Conservation (phyloP, 1,284 basidiomycete species). For the Cryptococcus sp. region DNA sequence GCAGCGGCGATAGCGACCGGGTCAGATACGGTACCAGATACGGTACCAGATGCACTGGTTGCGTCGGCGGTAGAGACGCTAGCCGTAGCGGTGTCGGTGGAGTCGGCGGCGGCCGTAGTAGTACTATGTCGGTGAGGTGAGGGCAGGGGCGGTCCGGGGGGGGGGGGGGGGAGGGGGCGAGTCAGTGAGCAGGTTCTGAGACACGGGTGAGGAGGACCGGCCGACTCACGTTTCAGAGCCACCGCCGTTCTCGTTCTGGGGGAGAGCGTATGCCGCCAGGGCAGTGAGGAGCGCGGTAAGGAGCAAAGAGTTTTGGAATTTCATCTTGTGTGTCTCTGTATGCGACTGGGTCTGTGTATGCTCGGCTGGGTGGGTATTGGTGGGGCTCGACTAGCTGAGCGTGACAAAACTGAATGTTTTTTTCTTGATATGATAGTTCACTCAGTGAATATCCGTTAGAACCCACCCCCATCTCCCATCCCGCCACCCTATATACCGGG, state of each 20-base stretch:
- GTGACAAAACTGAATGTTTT: too few species aligned
- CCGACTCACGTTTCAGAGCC: conserved; percentile 7
- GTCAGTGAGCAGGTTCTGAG: not conserved
- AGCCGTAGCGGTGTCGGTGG: conserved; percentile 4
- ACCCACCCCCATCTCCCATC: not conserved
- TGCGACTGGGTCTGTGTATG: not conserved
- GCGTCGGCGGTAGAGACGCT: conserved; percentile 4
- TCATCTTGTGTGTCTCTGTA: conserved; percentile 7
- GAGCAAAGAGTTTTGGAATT: conserved; percentile 16
- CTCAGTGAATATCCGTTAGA: not conserved
- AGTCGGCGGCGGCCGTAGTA: too few species aligned
- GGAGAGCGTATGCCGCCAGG: conserved; percentile 10
- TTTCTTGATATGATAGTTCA: not conserved
- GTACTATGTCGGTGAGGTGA: too few species aligned
- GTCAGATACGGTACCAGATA: not conserved
- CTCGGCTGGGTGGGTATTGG: not conserved
- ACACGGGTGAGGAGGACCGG: not conserved
- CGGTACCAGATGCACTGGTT: conserved; percentile 2
- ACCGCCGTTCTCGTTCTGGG: conserved; percentile 17
- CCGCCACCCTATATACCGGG: too few species aligned
- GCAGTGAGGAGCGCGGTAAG: conserved; percentile 14
- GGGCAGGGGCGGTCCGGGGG: too few species aligned
- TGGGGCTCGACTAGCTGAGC: too few species aligned
- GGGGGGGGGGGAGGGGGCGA: not conserved
- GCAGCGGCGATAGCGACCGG: not conserved